Percentiles rank a stretch among this genome's conserved stretches.
Conservation (phyloP, 805 yeast species). For the Teunomyces gatunensis region DNA sequence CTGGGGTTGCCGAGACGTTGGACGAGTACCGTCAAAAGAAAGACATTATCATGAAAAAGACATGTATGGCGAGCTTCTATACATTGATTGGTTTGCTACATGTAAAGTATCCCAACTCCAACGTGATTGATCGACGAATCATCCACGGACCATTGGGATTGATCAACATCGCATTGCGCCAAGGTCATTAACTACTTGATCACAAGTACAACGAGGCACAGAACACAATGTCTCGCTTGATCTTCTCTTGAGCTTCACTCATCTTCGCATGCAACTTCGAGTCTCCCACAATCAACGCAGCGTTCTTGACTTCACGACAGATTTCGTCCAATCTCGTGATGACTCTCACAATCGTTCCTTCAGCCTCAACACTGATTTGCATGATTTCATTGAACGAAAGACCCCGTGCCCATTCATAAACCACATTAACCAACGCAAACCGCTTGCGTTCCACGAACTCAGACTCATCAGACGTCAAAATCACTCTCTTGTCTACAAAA, state of each 20-base stretch:
- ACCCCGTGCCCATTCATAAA: conserved; percentile 98
- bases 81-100: conserved; percentile 36
- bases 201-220: conserved; percentile 89
- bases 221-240: conserved; percentile 94
- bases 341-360: conserved; percentile 95
- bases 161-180: conserved; percentile 16
- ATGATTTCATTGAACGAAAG: conserved; percentile 87
- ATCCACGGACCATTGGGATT: conserved; percentile 32
- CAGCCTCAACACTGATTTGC: conserved; percentile 84
- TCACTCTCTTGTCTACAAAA: conserved; percentile 65
- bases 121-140: conserved; percentile 20
- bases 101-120: conserved; percentile 25
- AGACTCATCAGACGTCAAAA: conserved; percentile 79
- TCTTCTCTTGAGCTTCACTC: conserved; percentile 89
- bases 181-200: not conserved
- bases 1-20: conserved; percentile 13
- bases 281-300: conserved; percentile 93
- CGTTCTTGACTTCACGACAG: conserved; percentile 90
- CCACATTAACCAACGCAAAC: conserved; percentile 89
- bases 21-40: conserved; percentile 9
- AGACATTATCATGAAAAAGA: conserved; percentile 15
- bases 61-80: conserved; percentile 36
- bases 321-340: conserved; percentile 92
- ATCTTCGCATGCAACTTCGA: conserved; percentile 84
- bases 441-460: conserved; percentile 80